These are phyloP conservation scores for Camelina hispida DNA, from an alignment of 345 rosid genomes.

Conservation along the genomic window DNA sequence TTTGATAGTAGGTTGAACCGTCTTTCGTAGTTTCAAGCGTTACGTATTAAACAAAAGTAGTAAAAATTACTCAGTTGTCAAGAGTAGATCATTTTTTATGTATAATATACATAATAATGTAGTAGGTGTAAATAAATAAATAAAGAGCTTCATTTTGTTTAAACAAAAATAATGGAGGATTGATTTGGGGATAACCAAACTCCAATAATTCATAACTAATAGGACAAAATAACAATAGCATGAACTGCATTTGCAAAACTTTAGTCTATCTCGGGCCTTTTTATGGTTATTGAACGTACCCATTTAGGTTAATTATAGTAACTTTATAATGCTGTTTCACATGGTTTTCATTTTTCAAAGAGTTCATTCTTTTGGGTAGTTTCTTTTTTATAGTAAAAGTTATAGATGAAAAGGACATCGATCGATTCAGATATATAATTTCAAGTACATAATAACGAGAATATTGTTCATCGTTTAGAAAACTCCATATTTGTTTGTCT, in stretches of 20 bases:
- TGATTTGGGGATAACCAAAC: slow-evolving; percentile 23
- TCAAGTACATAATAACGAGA: neutral
- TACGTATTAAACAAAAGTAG: slow-evolving; percentile 24
- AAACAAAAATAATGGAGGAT: slow-evolving; percentile 10
- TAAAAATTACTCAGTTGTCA: neutral
- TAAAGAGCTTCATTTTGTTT: neutral
- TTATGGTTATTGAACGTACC: slow-evolving; percentile 25
- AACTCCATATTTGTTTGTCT: neutral
- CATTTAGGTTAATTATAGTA: slow-evolving; percentile 28
- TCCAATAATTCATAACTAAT: slow-evolving; percentile 43
- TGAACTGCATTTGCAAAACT: slow-evolving; percentile 19
- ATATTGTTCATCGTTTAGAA: slow-evolving; percentile 8
- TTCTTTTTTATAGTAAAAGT: slow-evolving; percentile 16
- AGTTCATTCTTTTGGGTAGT: slow-evolving; percentile 17
- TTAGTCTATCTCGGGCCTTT: slow-evolving; percentile 1
- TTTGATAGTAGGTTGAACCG: slow-evolving; percentile 30
- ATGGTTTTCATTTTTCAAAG: slow-evolving; percentile 30
- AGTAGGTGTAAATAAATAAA: slow-evolving; percentile 15
- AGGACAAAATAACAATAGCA: slow-evolving; percentile 40
- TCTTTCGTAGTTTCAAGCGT: slow-evolving; percentile 23
- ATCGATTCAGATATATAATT: neutral
- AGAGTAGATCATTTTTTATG: slow-evolving; percentile 9
- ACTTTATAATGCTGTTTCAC: slow-evolving; percentile 20
- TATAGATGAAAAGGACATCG: slow-evolving; percentile 14
- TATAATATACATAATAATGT: slow-evolving; percentile 15